Evolutionary conservation across 352 stramenopile species (phyloP), one percentile per base, ranked within the genome.

Genomic region (Phytopythium oedochilum): DNA sequence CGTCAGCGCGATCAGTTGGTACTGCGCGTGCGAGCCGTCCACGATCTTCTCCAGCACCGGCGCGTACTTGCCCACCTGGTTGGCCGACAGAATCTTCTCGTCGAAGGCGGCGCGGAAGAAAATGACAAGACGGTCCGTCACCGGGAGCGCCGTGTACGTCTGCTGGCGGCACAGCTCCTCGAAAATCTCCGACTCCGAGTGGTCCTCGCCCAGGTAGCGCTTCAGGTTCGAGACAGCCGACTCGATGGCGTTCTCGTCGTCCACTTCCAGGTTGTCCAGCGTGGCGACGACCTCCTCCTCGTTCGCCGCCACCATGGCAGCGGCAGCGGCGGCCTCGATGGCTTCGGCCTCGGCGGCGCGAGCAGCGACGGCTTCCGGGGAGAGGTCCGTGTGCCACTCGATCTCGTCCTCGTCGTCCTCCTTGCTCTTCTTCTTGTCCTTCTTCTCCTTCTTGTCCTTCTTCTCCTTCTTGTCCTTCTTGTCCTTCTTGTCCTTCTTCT

Each of bases 101-200:
- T 87, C 96, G 54, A 94, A 94, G 3, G 84, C 81, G 11, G 92
- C 89, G 55, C 80, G 86, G 71, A 97, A 88, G 55, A 97, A 96
- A 59, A 98, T 97, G 17, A 97, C 91, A 54, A 98, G 82, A 60
- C 92, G 95, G 59, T 98, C 92, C 47, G 94, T 92, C 47, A 95
- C 87, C 44, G 96, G 96, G 32, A 98, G 70, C 48, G 86, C 81
- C 1, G 74, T 72, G 61, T 89, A 82, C 57, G 96, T 98, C 73
- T 98, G 94, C 70, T 98, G 89, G 54, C 96, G 96, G 52, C 90
- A 90, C 3, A 98, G 70, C 38, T 96, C 81, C 28, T 98, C 94
- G 18, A 83, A 90, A 44, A 89, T 84, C 53, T 89, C 81, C 0
- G 53, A 26, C 35, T 75, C 66, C n/a, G 79, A 75, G 61, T 87